Percentiles rank a stretch among this genome's conserved stretches.
Conservation (phyloP, 1,139 yeast species). For the Kodamaea sp. region DNA sequence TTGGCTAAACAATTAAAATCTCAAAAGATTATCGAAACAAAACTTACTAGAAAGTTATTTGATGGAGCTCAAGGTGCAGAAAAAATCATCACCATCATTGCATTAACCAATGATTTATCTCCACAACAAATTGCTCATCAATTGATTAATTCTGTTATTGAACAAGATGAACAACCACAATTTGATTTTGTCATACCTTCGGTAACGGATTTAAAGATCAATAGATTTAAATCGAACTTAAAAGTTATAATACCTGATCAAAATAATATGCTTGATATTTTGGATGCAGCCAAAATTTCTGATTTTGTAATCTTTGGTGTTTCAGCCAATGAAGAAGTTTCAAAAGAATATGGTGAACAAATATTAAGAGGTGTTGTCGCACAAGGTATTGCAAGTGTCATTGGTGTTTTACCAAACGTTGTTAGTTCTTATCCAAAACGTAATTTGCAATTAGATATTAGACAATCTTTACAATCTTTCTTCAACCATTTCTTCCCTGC, state of each 20-base stretch:
- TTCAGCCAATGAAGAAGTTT: conserved; percentile 83
- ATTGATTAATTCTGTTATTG: conserved; percentile 39
- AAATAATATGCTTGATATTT: conserved; percentile 58
- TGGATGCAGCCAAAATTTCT: conserved; percentile 86
- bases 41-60: conserved; percentile 58
- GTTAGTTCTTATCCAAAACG: conserved; percentile 63
- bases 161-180: conserved; percentile 14
- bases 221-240: conserved; percentile 70
- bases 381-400: conserved; percentile 85
- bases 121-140: conserved; percentile 54
- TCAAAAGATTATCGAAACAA: conserved; percentile 58
- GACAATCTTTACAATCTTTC: conserved; percentile 77
- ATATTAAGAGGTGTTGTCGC: conserved; percentile 81
- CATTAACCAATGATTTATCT: conserved; percentile 70
- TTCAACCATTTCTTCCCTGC: conserved; percentile 89
- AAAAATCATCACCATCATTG: conserved; percentile 74
- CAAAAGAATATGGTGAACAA: conserved; percentile 76
- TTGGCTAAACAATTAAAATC: conserved; percentile 73
- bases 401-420: conserved; percentile 80
- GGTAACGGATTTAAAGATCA: conserved; percentile 47
- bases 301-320: conserved; percentile 86
- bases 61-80: conserved; percentile 81
- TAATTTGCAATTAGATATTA: conserved; percentile 72
- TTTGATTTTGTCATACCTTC: conserved; percentile 40
- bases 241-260: conserved; percentile 75